Evolutionary conservation across 306 rosid genomes (phyloP).

Genomic region (Malus fusca): DNA sequence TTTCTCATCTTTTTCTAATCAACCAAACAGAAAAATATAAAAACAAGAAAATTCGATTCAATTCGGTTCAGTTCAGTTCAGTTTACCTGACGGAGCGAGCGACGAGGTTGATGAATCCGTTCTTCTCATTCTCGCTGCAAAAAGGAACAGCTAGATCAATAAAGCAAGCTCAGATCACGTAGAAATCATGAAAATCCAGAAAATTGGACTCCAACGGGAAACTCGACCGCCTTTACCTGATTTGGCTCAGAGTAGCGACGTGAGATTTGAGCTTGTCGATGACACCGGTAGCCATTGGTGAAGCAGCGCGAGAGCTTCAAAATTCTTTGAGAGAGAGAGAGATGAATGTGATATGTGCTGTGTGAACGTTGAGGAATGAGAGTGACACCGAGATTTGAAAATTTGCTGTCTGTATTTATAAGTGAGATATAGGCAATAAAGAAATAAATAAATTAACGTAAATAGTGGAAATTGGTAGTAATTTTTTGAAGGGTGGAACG

Average conservation of each 20-base stretch:
- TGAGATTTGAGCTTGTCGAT: conserved; percentile 56
- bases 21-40: not conserved
- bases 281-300: conserved; percentile 47
- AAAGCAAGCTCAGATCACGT: conserved; percentile 13
- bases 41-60: not conserved
- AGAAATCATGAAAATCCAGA: not conserved
- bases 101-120: conserved; percentile 79
- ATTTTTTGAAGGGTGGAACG: not conserved
- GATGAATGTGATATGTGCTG: not conserved
- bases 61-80: not conserved
- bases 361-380: not conserved
- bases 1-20: not conserved
- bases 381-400: not conserved
- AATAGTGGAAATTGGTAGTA: not conserved
- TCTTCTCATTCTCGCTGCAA: conserved; percentile 77
- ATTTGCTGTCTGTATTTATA: not conserved
- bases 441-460: not conserved
- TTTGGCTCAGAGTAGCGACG: conserved; percentile 61
- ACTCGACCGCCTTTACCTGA: conserved; percentile 42
- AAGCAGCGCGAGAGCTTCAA: conserved; percentile 13
- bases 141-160: not conserved
- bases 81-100: conserved; percentile 81
- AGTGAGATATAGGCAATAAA: not conserved
- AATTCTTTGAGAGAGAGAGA: not conserved
- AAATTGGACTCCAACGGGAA: not conserved